Evolutionary conservation across 352 stramenopile genomes (phyloP).

Genomic region (Phytophthora aleatoria): DNA sequence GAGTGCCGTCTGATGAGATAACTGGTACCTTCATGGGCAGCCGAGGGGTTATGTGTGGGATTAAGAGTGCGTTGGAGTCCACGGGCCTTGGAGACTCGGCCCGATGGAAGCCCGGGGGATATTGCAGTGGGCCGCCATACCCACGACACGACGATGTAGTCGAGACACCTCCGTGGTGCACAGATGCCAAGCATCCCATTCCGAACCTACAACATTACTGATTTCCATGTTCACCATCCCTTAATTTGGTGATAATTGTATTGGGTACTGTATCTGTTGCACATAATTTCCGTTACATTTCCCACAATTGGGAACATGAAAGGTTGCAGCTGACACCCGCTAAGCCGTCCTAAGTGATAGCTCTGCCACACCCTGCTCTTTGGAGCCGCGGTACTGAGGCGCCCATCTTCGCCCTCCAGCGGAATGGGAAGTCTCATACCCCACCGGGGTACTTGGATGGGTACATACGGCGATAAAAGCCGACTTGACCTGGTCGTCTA

Average conservation of each 20-base stretch:
- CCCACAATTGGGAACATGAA: not conserved
- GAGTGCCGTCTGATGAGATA: not conserved
- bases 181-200: not conserved
- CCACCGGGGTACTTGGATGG: too few species aligned
- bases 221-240: conserved; percentile 2
- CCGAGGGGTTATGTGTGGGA: not conserved
- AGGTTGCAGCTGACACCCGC: not conserved
- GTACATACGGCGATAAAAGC: not conserved
- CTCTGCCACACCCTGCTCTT: too few species aligned
- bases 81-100: not conserved
- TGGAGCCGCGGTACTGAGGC: not conserved
- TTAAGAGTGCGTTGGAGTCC: not conserved
- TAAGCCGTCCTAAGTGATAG: too few species aligned
- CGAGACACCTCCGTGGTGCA: not conserved
- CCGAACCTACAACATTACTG: not conserved
- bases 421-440: not conserved
- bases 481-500: not conserved
- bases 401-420: not conserved
- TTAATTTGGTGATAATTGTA: conserved; percentile 5
- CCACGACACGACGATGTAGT: not conserved
- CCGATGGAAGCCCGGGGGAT: not conserved
- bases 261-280: not conserved
- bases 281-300: conserved; percentile 1
- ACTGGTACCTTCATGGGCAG: not conserved
- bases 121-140: not conserved